Percentiles rank a stretch among this genome's conserved stretches.
These are phyloP conservation scores for Pichia cephalocereana DNA, from an alignment of 805 yeast genomes.

Conservation along the genomic window DNA sequence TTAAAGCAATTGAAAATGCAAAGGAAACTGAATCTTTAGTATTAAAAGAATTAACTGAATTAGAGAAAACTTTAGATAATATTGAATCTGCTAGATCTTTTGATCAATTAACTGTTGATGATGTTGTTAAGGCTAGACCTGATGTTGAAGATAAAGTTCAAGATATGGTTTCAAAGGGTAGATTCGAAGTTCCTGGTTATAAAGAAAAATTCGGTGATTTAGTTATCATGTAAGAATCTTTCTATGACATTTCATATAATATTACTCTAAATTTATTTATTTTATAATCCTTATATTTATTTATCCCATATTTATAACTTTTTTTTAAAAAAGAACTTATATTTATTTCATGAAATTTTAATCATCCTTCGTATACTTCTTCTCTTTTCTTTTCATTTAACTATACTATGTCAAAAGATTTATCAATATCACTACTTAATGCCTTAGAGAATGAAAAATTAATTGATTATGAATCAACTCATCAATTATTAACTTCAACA, in stretches of 20 bases:
- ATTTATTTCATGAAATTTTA: neutral
- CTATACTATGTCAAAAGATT: neutral
- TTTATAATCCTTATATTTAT: neutral
- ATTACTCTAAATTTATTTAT: slow-evolving; percentile 9
- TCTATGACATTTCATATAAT: neutral
- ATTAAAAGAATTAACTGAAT: slow-evolving; percentile 71
- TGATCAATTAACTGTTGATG: slow-evolving; percentile 93
- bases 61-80: slow-evolving; percentile 82
- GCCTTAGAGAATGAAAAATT: slow-evolving; percentile 39
- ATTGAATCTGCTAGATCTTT: slow-evolving; percentile 97
- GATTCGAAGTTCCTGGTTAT: slow-evolving; percentile 98
- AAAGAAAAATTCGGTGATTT: slow-evolving; percentile 96
- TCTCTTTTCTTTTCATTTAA: neutral
- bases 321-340: neutral
- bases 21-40: slow-evolving; percentile 87
- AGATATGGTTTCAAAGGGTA: slow-evolving; percentile 92
- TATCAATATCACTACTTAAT: slow-evolving; percentile 30
- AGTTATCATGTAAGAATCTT: slow-evolving; percentile 66
- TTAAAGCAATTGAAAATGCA: slow-evolving; percentile 93
- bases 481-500: slow-evolving; percentile 33
- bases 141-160: slow-evolving; percentile 93
- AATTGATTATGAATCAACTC: slow-evolving; percentile 43
- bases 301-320: neutral
- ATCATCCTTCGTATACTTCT: neutral
- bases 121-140: slow-evolving; percentile 91